These are phyloP conservation scores for Tricholoma sp. DNA, from an alignment of 768 basidiomycete species.

Conservation along the genomic window DNA sequence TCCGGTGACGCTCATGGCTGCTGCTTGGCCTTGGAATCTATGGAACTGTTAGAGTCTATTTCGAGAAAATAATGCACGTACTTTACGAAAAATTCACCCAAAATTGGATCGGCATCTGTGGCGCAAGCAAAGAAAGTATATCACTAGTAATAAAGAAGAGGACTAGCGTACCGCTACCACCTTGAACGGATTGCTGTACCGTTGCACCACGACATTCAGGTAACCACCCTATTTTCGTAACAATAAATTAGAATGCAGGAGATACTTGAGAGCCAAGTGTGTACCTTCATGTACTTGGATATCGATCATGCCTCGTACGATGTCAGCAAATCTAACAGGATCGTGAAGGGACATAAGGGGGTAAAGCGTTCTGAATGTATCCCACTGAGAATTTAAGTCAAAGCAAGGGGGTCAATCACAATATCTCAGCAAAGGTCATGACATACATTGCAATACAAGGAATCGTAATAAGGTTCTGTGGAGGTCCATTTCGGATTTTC, in stretches of 20 bases:
- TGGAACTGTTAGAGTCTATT: not conserved
- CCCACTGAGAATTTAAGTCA: conserved; percentile 39
- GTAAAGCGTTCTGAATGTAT: conserved; percentile 59
- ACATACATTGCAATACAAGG: conserved; percentile 63
- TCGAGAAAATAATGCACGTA: conserved; percentile 18
- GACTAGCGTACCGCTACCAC: conserved; percentile 49
- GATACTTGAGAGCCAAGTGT: not conserved
- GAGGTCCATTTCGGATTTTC: conserved; percentile 65
- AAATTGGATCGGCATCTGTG: conserved; percentile 57
- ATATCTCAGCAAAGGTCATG: not conserved
- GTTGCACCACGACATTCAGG: conserved; percentile 56
- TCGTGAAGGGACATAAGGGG: conserved; percentile 63
- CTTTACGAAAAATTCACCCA: conserved; percentile 65
- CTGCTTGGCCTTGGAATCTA: conserved; percentile 49
- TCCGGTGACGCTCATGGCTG: conserved; percentile 40
- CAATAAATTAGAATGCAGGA: not conserved
- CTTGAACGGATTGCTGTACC: conserved; percentile 38
- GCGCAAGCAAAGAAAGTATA: not conserved
- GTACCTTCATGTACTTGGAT: conserved; percentile 64
- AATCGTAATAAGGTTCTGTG: conserved; percentile 61
- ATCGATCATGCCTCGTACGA: conserved; percentile 62
- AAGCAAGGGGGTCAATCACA: not conserved
- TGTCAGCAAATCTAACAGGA: conserved; percentile 50
- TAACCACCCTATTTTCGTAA: conserved; percentile 39
- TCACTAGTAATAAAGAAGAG: not conserved